Evolutionary conservation across 2,329 filamentous ascomycete genomes (phyloP).

Genomic region (Aspergillus pseudotamarii): DNA sequence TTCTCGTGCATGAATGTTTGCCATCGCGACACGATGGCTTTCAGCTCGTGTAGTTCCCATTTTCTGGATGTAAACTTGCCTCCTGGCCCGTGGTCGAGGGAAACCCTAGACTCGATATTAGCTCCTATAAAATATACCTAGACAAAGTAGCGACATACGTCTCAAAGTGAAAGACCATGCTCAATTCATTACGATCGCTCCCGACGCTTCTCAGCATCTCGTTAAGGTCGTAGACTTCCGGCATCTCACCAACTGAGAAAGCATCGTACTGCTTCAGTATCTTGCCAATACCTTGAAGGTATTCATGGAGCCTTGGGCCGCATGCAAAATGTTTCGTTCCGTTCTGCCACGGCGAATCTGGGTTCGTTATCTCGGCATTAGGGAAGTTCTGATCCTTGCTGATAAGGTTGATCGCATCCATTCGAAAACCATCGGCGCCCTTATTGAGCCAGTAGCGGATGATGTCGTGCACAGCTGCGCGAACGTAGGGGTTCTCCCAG

Average conservation of each 20-base stretch:
- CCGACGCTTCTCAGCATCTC: conserved; percentile 57
- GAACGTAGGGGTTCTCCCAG: conserved; percentile 71
- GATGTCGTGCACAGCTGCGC: conserved; percentile 69
- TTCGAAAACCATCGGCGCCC: conserved; percentile 71
- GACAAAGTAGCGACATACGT: conserved; percentile 17
- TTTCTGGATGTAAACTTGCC: background rate
- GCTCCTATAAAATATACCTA: too few relatives aligned
- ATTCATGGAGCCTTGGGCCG: conserved; percentile 1
- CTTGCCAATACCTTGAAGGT: conserved; percentile 53
- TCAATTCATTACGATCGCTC: conserved; percentile 60
- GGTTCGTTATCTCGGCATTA: conserved; percentile 40
- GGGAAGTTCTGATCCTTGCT: conserved; percentile 62
- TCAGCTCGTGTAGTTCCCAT: conserved; percentile 56
- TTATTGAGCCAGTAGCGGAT: conserved; percentile 78
- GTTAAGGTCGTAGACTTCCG: conserved; percentile 48
- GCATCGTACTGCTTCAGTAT: conserved; percentile 59
- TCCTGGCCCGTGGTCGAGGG: background rate
- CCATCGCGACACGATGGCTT: conserved; percentile 58
- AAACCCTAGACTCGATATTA: background rate
- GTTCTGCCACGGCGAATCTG: background rate
- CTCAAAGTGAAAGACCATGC: conserved; percentile 74
- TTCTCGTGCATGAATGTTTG: conserved; percentile 61
- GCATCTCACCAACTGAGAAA: conserved; percentile 64
- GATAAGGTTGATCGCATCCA: conserved; percentile 73
- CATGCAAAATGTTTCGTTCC: conserved; percentile 4